Base-by-base conservation (phyloP, 2,329 filamentous ascomycete genomes). In the Penicillium expansum region DNA sequence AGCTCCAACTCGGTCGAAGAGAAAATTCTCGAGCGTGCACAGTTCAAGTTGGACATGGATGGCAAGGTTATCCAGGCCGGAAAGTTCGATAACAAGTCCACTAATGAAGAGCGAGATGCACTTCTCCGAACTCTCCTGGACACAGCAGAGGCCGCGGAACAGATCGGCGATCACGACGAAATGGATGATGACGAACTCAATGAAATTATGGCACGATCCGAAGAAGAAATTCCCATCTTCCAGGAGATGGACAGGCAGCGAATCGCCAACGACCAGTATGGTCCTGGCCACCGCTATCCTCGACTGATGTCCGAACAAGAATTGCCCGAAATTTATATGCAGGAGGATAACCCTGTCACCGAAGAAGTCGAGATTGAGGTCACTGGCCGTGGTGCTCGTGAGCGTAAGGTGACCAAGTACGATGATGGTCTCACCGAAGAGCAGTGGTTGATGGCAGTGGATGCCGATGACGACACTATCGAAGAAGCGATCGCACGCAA, bases 51-150 rank as follows among this genome's bases (percentile, higher is more conserved):
- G 63, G 93, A 97, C 74, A 97, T 99, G 89, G 94, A 99, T 71
- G 93, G 94, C 79, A 99, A 99, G 77, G 92, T 99, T 71, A 99
- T 99, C 67, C 94, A 99, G 74, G 94, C 94, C 58, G 94, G 94
- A 86, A 95, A 96, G 72, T 99, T 99, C 79, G 94, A 99, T 68
- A 97, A 99, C 80, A 99, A 97, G 72, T 99, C 94, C 1, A 97
- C 94, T 0, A 94, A 97, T 73, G 96, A 96, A 53, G 94, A 99
- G 76, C 91, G 94, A 82, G 94, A 99, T 70, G 93, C 94, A 42
- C 93, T 99, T 85, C 81, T 99, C 66, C 87, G 94, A 68, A 95
- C 95, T 48, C 86, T 99, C 70, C 82, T 99, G 59, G 94, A 99
- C 74, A 89, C 88, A 57, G 86, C 86, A 4, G 86, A 88, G 69